Evolutionary conservation across 768 basidiomycete genomes (phyloP), one percentile per base, ranked within the genome.

Genomic region (Mycena leptocephala): DNA sequence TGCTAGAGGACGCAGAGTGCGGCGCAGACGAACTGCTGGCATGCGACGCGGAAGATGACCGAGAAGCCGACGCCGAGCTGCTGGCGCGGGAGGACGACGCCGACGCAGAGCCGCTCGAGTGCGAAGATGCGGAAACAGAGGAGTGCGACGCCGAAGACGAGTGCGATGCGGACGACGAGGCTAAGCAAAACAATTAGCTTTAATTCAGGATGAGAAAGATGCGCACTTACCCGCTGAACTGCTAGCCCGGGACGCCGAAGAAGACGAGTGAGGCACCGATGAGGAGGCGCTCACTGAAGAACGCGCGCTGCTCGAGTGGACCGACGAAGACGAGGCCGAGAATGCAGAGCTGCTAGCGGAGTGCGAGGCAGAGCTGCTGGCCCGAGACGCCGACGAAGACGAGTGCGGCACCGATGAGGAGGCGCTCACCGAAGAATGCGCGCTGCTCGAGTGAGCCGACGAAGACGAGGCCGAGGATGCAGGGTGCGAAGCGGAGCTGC

Each of bases 131-230:
- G 6, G 65, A 53, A 7, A 30, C 46, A n/a, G 32, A 32, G 65
- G 66, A 68, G 51, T 11, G 20, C 65, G 65, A 51, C 26, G 64
- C 64, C 6, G 65, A 67, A 2, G 66, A 64, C 35, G 39, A 37
- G 39, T 28, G 33, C 28, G 58, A 33, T 10, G 56, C 26, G 11
- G 56, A 59, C 30, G 33, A 16, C 28, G 56, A 5, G 18, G 20
- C 4, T n/a, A 48, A 5, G 20, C 46, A 59, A 22, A 56, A 56
- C n/a, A 24, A 56, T 56, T 28, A 28, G 53, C 53, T 7, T 28
- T 24, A 22, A 22, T 55, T n/a, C n/a, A n/a, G 53, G n/a, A 55
- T 8, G n/a, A 22, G 53, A 55, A 55, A 33, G 32, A 9, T 7
- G n/a, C 56, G 28, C 9, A 59, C 48, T 7, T 32, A 6, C 11